Evolutionary conservation across 108 stramenopile genomes (phyloP).

Genomic region (Nannochloropsis gaditana): DNA sequence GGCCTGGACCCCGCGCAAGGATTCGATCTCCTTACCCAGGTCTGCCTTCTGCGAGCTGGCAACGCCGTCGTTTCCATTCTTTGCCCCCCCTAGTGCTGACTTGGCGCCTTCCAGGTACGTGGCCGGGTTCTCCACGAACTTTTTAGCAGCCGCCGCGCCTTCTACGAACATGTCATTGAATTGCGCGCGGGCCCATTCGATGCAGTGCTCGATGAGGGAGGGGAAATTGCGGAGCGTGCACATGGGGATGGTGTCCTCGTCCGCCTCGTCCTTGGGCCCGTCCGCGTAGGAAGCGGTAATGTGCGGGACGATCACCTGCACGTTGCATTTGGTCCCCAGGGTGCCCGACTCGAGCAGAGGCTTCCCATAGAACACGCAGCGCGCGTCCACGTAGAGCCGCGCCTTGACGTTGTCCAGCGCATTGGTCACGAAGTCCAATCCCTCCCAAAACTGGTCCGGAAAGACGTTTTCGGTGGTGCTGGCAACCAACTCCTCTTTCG

Average conservation of each 20-base stretch:
- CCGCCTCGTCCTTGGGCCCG: constrained; percentile 65
- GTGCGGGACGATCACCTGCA: constrained; percentile 64
- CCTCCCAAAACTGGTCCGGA: constrained; percentile 71
- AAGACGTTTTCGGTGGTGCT: constrained; percentile 68
- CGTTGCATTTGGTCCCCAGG: constrained; percentile 64
- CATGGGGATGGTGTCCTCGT: constrained; percentile 76
- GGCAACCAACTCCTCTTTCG: constrained; percentile 66
- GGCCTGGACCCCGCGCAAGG: constrained; percentile 28
- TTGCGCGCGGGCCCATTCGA: constrained; percentile 69
- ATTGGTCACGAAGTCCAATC: constrained; percentile 68
- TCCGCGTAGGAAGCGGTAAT: constrained; percentile 71
- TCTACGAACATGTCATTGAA: constrained; percentile 58
- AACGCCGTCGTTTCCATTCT: not conserved
- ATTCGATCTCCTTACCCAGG: constrained; percentile 49
- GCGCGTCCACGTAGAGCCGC: constrained; percentile 62
- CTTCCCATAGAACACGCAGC: constrained; percentile 75
- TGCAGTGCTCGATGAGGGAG: constrained; percentile 75
- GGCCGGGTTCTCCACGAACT: constrained; percentile 48
- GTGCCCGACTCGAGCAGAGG: constrained; percentile 75
- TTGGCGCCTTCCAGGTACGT: constrained; percentile 23
- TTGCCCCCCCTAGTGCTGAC: not conserved
- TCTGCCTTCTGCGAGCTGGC: not conserved
- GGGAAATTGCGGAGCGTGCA: constrained; percentile 77
- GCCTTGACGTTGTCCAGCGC: constrained; percentile 82
- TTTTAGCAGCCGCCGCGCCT: constrained; percentile 45